Percentiles rank a stretch among this genome's conserved stretches.
Evolutionary conservation across 148 eudicot species (phyloP).

Genomic region (Chenopodium berlandieri): DNA sequence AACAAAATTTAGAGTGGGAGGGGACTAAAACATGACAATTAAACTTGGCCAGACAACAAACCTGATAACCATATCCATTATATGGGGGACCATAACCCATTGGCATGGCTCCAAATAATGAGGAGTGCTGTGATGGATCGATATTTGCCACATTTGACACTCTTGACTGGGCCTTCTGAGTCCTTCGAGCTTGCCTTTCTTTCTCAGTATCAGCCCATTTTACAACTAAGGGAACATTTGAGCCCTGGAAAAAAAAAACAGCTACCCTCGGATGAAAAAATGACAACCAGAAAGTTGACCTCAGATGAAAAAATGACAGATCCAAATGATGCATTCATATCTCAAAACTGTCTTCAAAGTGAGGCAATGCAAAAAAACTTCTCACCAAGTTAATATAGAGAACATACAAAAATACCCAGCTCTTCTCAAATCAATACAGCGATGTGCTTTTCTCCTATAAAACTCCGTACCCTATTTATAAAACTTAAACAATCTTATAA

Average conservation of each 20-base stretch:
- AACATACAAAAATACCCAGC: not conserved
- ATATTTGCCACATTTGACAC: constrained; percentile 46
- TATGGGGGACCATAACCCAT: constrained; percentile 80
- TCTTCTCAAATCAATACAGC: no score
- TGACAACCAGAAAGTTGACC: not conserved
- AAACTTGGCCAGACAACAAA: constrained; percentile 24
- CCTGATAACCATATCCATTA: constrained; percentile 98
- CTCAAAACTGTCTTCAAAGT: not conserved
- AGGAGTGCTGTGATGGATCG: constrained; percentile 56
- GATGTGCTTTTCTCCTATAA: no score
- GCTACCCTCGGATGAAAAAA: not conserved
- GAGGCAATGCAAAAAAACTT: not conserved
- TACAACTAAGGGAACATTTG: constrained; percentile 84
- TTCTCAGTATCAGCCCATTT: constrained; percentile 98
- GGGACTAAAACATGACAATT: not conserved
- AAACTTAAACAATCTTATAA: no score
- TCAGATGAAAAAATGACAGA: not conserved
- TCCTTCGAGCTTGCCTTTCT: constrained; percentile 86
- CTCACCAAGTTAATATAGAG: not conserved
- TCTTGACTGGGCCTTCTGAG: constrained; percentile 70
- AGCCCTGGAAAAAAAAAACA: constrained; percentile 50
- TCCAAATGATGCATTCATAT: not conserved
- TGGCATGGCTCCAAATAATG: constrained; percentile 71
- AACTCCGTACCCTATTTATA: no score
- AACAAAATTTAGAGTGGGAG: not conserved